Percentiles rank a stretch among this genome's conserved stretches.
Evolutionary conservation across 169 alveolate genomes (phyloP).

Genomic region (Cystoisospora suis): DNA sequence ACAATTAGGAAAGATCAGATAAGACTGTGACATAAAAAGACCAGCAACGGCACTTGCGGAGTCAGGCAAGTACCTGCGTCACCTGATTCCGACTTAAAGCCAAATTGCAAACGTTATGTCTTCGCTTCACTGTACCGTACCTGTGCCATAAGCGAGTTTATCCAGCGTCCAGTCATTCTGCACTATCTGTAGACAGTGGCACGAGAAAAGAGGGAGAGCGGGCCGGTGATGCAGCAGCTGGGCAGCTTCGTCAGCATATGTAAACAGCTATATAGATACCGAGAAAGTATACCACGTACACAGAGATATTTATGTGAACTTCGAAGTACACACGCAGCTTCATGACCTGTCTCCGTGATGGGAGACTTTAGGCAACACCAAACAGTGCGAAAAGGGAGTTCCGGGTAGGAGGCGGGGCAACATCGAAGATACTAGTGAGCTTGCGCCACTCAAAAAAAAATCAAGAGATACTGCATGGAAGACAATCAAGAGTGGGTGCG

Average conservation of each 20-base stretch:
- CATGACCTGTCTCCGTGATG: not conserved
- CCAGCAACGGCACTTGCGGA: too few relatives aligned
- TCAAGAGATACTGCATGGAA: not conserved
- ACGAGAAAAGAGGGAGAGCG: not conserved
- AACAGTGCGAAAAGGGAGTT: too few relatives aligned
- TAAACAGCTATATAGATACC: not conserved
- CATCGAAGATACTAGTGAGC: not conserved
- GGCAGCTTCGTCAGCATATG: not conserved
- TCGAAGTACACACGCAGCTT: not conserved
- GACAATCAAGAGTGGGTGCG: not conserved
- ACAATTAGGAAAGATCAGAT: too few relatives aligned
- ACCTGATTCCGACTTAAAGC: not conserved
- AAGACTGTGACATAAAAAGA: too few relatives aligned
- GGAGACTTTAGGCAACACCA: not conserved
- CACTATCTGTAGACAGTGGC: not conserved
- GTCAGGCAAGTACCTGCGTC: not conserved
- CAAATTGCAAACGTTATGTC: not conserved
- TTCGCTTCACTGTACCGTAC: not conserved
- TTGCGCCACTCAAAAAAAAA: not conserved
- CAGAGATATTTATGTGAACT: not conserved
- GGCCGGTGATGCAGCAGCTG: not conserved
- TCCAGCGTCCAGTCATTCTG: slow-evolving; percentile 4
- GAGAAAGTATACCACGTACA: not conserved
- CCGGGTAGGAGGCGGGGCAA: too few relatives aligned
- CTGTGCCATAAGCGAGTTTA: not conserved